Base-by-base conservation (phyloP, 306 rosid genomes). In the Vigna nakashimae region DNA sequence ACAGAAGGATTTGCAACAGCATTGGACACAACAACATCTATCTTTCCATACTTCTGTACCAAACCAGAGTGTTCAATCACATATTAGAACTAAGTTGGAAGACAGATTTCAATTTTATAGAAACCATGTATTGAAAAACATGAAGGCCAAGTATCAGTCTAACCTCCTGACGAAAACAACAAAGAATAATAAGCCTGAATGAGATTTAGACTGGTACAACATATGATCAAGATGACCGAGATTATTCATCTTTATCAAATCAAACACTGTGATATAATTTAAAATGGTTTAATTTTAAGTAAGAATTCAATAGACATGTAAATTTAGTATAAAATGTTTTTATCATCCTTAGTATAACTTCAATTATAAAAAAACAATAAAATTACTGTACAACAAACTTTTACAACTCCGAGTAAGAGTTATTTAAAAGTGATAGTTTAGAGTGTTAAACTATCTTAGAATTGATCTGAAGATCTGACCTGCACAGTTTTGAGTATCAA, bases 1-100 rank as follows among this genome's bases (percentile, higher is more conserved):
- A 80, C 83, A 10, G 98, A 88, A 34, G 99, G 99, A 91, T 92
- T 96, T 26, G 88, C 90, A 63, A 98, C 99, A 71, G 99, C 99
- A 65, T 96, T 96, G 57, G 99, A 96, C 63, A 96, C 98, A 22
- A 96, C 78, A 58, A 92, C 92, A 79, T 95, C 98, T 77, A 92
- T 82, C 77, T 85, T 95, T 67, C 99, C 97, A 75, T 91, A 96
- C 83, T 85, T 90, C 99, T 96, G 96, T 18, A 79, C 83, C 24
- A 77, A 85, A 84, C 65, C 69, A 76, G 34, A 78, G 64, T 17
- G 7, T 75, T 77, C 58, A 71, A 83, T 16, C 52, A 73, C 40
- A 58, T 32, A 57, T 65, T 20, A 78, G 48, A 78, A 75, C 68
- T 24, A 16, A 32, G 17, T 64, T 20, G 11, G 28, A 57, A 73